Evolutionary conservation across 2,329 filamentous ascomycete species (phyloP).

Genomic region (Davidsoniella australis): DNA sequence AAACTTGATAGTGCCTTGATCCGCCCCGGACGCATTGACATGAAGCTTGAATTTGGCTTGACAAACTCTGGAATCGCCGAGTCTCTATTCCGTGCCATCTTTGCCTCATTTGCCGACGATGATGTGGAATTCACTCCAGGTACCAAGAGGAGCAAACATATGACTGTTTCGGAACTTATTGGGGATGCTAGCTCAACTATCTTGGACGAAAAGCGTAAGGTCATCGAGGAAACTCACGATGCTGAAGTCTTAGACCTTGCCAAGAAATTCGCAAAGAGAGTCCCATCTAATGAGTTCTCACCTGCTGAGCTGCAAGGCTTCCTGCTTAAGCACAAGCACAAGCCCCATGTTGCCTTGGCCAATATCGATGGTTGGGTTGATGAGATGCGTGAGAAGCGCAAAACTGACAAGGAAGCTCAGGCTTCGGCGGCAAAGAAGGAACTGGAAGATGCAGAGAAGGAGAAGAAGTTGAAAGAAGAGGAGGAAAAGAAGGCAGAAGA

Average conservation of each 20-base stretch:
- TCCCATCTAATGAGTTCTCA: conserved; percentile 40
- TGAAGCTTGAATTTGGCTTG: conserved; percentile 37
- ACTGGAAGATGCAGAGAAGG: conserved; percentile 19
- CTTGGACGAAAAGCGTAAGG: conserved; percentile 16
- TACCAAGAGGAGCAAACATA: not conserved
- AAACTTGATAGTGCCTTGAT: conserved; percentile 45
- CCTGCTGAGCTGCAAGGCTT: conserved; percentile 45
- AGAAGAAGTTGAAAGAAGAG: conserved; percentile 20
- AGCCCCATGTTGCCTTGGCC: conserved; percentile 30
- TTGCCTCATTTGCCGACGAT: conserved; percentile 33
- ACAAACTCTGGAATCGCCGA: conserved; percentile 35
- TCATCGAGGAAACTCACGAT: conserved; percentile 18
- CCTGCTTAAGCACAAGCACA: conserved; percentile 37
- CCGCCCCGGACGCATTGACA: conserved; percentile 44
- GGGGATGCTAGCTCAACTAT: conserved; percentile 2
- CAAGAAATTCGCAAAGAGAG: conserved; percentile 28
- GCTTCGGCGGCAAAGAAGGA: conserved; percentile 20
- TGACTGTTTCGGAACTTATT: conserved; percentile 2
- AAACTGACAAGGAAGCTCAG: conserved; percentile 18
- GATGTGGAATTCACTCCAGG: conserved; percentile 12
- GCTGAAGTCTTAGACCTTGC: conserved; percentile 30
- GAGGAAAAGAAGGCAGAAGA: conserved; percentile 19
- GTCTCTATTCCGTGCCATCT: conserved; percentile 41
- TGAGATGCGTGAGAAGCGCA: conserved; percentile 26
- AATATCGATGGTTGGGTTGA: conserved; percentile 31